A percentile compares a stretch with the other conserved stretches of the same genome.
phyloP scores from a whole-genome alignment of 2,329 filamentous ascomycete genomes.

The Acrocalymma vagum region DNA sequence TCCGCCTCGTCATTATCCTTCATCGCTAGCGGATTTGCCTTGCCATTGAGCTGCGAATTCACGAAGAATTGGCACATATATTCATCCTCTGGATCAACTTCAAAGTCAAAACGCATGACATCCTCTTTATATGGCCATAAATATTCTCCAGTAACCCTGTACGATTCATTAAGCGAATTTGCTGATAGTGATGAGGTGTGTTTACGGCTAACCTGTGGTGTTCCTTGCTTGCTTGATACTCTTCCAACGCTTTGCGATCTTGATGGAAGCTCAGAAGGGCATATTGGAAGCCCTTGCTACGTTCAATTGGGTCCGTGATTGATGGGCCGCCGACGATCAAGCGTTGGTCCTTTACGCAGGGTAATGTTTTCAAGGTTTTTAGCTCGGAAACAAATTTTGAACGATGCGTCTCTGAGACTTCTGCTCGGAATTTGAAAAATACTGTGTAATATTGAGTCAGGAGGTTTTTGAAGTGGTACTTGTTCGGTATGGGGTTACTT shows the following conservation, averaged over 20 bases:
- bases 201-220: slow-evolving; percentile 55
- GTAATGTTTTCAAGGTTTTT: slow-evolving; percentile 57
- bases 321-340: slow-evolving; percentile 63
- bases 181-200: background rate
- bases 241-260: slow-evolving; percentile 54
- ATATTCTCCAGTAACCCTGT: slow-evolving; percentile 60
- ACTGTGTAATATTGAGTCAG: too few relatives aligned
- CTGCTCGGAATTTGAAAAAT: slow-evolving; percentile 31
- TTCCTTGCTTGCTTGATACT: slow-evolving; percentile 63
- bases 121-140: slow-evolving; percentile 64
- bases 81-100: slow-evolving; percentile 55
- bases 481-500: too few relatives aligned
- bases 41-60: too few relatives aligned
- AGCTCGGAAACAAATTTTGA: slow-evolving; percentile 57
- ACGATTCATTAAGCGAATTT: background rate
- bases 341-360: slow-evolving; percentile 58
- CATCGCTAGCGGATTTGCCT: too few relatives aligned
- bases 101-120: slow-evolving; percentile 63
- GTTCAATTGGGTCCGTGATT: slow-evolving; percentile 60
- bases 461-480: too few relatives aligned
- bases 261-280: slow-evolving; percentile 62
- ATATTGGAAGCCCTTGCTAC: slow-evolving; percentile 63
- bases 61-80: slow-evolving; percentile 14
- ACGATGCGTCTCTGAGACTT: slow-evolving; percentile 56
- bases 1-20: too few relatives aligned